Base-by-base conservation (phyloP, 805 yeast genomes). In the Hanseniaspora guilliermondii region DNA sequence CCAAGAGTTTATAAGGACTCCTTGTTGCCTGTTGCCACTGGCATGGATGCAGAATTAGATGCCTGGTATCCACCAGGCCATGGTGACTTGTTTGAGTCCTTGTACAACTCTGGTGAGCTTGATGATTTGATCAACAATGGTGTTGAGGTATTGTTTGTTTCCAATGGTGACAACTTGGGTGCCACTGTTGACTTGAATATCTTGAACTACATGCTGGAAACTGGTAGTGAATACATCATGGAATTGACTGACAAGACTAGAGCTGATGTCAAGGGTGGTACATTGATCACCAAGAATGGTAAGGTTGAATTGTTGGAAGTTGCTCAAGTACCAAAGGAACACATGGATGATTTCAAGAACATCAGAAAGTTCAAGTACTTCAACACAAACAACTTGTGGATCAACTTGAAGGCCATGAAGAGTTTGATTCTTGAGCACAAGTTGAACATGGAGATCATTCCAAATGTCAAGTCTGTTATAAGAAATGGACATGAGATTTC, bases 51-150 rank as follows among this genome's bases (percentile, higher is more conserved):
- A 64, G 75, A 76, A 42, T 76, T 85, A 62, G 91, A 87, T 64
- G 76, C 85, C 56, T 93, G 98, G 98, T 93, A 93, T 68, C 98
- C 98, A 49, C 98, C 98, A n/a, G 98, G 98, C 53, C 98, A 93
- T 70, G 98, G 98, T 72, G 98, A 93, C 72, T 74, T 93, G 69
- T 93, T 89, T 62, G 98, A 93, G 73, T 75, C 93, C 22, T 75
- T 93, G 65, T 82, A 85, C 57, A 80, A 86, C 56, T 83, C 95
- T 12, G 98, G 98, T 57, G 93, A 91, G 66, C 77, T 93, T 60
- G 97, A 93, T 67, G 80, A 84, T 58, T 77, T 93, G 60, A 75
- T 93, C 59, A 87, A 83, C 53, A 91, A 87, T 67, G 98, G 98
- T 62, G 87, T 93, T 75, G 98, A 93, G 73, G 76, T 87, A 58